Percentiles rank a stretch among this genome's conserved stretches.
Conservation (phyloP, 176 grass and related monocot species). For the Cymbopogon citratus region DNA sequence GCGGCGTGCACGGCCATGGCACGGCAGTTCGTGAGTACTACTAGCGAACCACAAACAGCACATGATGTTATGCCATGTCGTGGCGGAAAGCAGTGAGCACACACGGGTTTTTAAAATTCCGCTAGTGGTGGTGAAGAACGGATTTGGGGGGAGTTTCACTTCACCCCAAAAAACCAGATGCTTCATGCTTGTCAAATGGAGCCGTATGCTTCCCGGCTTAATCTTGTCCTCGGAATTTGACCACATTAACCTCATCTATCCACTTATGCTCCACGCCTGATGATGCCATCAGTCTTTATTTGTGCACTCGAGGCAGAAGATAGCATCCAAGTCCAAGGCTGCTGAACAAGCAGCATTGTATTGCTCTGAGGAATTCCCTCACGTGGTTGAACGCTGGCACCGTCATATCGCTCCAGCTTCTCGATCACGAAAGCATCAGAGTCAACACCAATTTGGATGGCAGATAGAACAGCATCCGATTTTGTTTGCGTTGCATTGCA, state of each 20-base stretch:
- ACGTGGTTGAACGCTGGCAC: neutral
- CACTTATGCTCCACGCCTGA: neutral
- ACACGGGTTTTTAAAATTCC: constrained; percentile 3
- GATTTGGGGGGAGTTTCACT: neutral
- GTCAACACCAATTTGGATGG: constrained; percentile 2
- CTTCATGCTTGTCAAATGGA: constrained; percentile 1
- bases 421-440: constrained; percentile 36
- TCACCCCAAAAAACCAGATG: neutral
- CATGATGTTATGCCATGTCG: neutral
- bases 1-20: neutral
- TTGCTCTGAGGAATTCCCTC: neutral
- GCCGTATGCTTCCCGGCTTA: constrained; percentile 11
- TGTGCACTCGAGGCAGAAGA: constrained; percentile 9
- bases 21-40: neutral
- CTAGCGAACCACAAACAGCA: neutral
- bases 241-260: constrained; percentile 6
- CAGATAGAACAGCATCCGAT: constrained; percentile 21
- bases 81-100: constrained; percentile 4
- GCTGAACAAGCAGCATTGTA: neutral
- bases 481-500: constrained; percentile 9
- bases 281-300: constrained; percentile 1
- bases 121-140: neutral
- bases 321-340: neutral
- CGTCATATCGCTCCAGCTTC: constrained; percentile 14
- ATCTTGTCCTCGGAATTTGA: constrained; percentile 25